These are phyloP conservation scores for Dictyostelium intermedium DNA, from an alignment of 78 protist genomes.

Conservation along the genomic window DNA sequence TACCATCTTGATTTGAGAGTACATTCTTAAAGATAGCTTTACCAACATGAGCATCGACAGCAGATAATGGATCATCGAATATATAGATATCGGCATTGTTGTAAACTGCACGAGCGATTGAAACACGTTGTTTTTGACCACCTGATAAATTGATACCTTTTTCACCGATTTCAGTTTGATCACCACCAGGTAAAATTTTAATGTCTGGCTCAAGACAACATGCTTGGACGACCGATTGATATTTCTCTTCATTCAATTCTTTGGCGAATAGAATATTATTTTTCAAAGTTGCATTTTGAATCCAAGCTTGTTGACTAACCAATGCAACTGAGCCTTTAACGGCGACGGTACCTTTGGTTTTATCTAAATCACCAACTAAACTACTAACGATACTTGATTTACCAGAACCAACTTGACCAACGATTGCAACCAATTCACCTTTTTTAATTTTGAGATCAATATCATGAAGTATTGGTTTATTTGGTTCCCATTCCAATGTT, in stretches of 20 bases:
- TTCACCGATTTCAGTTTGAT: slow-evolving; percentile 95
- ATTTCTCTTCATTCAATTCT: slow-evolving; percentile 76
- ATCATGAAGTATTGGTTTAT: slow-evolving; percentile 14
- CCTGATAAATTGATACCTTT: slow-evolving; percentile 95
- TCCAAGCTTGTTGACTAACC: slow-evolving; percentile 95
- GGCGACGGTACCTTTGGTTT: slow-evolving; percentile 56
- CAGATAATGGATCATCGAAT: slow-evolving; percentile 90
- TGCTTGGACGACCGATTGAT: slow-evolving; percentile 79
- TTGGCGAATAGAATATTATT: slow-evolving; percentile 96
- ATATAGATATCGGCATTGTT: slow-evolving; percentile 87
- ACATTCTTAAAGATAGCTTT: slow-evolving; percentile 74
- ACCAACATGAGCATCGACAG: slow-evolving; percentile 94
- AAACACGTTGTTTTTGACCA: slow-evolving; percentile 98
- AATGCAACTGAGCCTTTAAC: slow-evolving; percentile 84
- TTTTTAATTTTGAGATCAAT: slow-evolving; percentile 23
- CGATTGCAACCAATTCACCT: slow-evolving; percentile 81
- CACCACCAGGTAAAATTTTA: slow-evolving; percentile 86
- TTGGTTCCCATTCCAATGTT: slow-evolving; percentile 71
- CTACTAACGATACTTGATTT: slow-evolving; percentile 89
- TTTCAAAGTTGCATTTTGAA: slow-evolving; percentile 92
- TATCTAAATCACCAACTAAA: slow-evolving; percentile 87
- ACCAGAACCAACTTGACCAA: slow-evolving; percentile 94
- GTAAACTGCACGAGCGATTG: slow-evolving; percentile 97
- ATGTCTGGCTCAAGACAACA: slow-evolving; percentile 91
- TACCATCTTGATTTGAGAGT: slow-evolving; percentile 63